Evolutionary conservation across 2,329 filamentous ascomycete genomes (phyloP).

Genomic region (Ophiosphaerella korrae): DNA sequence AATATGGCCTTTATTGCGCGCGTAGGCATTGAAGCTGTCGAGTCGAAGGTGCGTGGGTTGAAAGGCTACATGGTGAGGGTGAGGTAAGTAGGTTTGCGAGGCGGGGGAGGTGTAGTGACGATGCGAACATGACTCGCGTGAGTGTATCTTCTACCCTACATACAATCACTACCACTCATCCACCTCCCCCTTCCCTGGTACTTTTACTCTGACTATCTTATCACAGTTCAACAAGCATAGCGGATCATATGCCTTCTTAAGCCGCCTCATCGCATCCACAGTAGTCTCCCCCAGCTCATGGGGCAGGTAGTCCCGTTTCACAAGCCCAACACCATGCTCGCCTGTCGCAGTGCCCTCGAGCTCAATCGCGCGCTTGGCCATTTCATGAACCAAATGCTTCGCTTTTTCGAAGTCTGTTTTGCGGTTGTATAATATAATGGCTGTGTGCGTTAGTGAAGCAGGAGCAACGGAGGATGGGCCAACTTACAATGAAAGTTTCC

Average conservation of each 20-base stretch:
- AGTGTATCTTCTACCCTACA: not conserved
- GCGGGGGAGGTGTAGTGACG: not conserved
- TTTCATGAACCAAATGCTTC: constrained; percentile 75
- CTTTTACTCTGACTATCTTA: constrained; percentile 65
- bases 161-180: constrained; percentile 48
- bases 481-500: constrained; percentile 72
- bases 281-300: constrained; percentile 77
- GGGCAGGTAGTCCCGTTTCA: constrained; percentile 82
- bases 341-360: constrained; percentile 86
- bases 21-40: constrained; percentile 36
- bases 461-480: constrained; percentile 13
- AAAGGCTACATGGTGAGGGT: constrained; percentile 23
- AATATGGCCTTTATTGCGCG: constrained; percentile 66
- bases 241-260: constrained; percentile 82
- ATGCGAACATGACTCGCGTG: constrained; percentile 1
- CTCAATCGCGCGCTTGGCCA: constrained; percentile 85
- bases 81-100: not conserved
- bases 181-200: constrained; percentile 56
- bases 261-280: constrained; percentile 83
- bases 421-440: constrained; percentile 66
- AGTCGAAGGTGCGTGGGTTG: not conserved
- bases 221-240: constrained; percentile 69
- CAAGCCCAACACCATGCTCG: constrained; percentile 81
- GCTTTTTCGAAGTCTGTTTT: constrained; percentile 70
- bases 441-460: constrained; percentile 39